Evolutionary conservation across 768 basidiomycete species (phyloP), one percentile per base, ranked within the genome.

Genomic region (Chalciporus chontae): DNA sequence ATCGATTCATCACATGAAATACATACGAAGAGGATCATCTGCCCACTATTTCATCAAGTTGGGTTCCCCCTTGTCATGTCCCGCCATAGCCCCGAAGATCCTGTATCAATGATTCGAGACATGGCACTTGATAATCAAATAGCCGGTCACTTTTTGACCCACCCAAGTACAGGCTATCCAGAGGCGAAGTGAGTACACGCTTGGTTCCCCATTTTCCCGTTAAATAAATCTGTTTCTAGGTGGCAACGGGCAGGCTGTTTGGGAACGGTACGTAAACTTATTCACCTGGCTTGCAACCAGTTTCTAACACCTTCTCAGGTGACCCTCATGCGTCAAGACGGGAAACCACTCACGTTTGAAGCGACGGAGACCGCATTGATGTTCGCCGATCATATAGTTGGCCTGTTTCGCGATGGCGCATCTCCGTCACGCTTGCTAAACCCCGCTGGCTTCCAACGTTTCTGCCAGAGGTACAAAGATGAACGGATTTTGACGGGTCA

Each of bases 331-430:
- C 60, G 61, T 31, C 56, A 56, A 53, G 64, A 65, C 34, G 51
- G 53, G 37, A 58, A 58, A 13, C 23, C 55, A 0, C 61, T 65
- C 18, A 60, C 64, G 19, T 54, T 56, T 2, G 63, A 65, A 41
- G 64, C 59, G 1, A 42, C 62, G 3, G 64, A 65, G 45, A 65
- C 63, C 2, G 56, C 51, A 31, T 61, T 68, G 58, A 68, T 69
- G 65, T 71, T 65, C 24, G 61, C 66, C 27, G 68, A 72, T 54
- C 52, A 61, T 43, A 43, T 69, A 6, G 58, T 70, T 26, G 55
- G 56, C 49, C 49, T 65, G 29, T 69, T 68, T 40, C 64, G 50
- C 24, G 60, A 62, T 8, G 57, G 55, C 17, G 54, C 47, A 4
- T 46, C 52, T 9, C 55, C 63, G 1, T 49, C 54, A 7, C 26